Percentiles rank a stretch among this genome's conserved stretches.
Conservation (phyloP, 331 rosid genomes). For the Pyracantha coccinea region DNA sequence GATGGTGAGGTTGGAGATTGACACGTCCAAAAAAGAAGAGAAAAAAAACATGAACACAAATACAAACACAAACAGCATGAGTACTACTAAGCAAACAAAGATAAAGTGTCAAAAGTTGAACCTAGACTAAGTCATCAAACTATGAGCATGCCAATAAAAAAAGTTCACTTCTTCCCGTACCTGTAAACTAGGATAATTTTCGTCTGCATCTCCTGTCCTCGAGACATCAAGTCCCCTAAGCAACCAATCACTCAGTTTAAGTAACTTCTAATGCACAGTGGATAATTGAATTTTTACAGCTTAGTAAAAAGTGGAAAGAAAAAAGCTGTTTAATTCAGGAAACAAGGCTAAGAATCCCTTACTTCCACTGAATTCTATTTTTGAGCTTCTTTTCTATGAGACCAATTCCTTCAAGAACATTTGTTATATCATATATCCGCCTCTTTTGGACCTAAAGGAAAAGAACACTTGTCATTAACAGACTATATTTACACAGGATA, state of each 20-base stretch:
- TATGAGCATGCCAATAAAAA: conserved; percentile 15
- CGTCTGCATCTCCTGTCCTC: conserved; percentile 71
- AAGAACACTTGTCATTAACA: conserved; percentile 14
- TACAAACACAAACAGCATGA: neutral
- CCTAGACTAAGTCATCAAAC: neutral
- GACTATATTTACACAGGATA: conserved; percentile 14
- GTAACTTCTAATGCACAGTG: conserved; percentile 6
- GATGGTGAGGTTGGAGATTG: neutral
- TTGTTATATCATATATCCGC: conserved; percentile 94
- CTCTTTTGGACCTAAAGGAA: conserved; percentile 84
- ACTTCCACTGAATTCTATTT: conserved; percentile 99
- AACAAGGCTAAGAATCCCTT: conserved; percentile 19
- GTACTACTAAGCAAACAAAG: neutral
- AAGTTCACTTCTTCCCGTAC: conserved; percentile 33
- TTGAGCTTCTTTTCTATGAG: conserved; percentile 96
- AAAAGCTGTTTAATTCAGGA: neutral
- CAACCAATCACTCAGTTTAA: conserved; percentile 24
- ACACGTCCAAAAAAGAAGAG: neutral
- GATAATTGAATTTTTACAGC: conserved; percentile 18
- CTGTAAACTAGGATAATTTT: conserved; percentile 75
- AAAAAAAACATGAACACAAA: neutral
- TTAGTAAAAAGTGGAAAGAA: conserved; percentile 12
- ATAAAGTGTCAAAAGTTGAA: neutral
- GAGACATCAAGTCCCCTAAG: conserved; percentile 82
- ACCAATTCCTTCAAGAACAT: conserved; percentile 98